phyloP scores from a whole-genome alignment of 805 yeast species.

The Starmerella khaoyaiensis region DNA sequence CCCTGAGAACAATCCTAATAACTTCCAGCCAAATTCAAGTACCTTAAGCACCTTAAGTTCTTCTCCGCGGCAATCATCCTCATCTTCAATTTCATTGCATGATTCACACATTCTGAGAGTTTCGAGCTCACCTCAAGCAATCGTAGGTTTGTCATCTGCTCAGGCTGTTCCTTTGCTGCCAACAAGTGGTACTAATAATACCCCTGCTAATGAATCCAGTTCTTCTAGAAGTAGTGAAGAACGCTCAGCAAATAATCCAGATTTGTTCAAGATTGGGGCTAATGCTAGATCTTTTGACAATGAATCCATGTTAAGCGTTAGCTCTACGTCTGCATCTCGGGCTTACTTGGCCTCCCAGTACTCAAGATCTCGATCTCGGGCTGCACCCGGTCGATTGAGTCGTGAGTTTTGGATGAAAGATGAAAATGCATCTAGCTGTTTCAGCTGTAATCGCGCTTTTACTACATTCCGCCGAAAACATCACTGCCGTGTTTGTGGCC shows the following conservation, averaged over 20 bases:
- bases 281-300: too few species aligned
- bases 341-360: slow-evolving; percentile 22
- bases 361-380: slow-evolving; percentile 16
- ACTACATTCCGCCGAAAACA: slow-evolving; percentile 73
- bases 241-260: too few species aligned
- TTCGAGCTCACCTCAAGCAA: slow-evolving; percentile 3
- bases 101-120: neutral
- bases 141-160: slow-evolving; percentile 15
- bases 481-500: slow-evolving; percentile 93
- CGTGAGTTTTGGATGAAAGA: slow-evolving; percentile 94
- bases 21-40: neutral
- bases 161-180: slow-evolving; percentile 15
- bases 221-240: too few species aligned
- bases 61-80: neutral
- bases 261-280: neutral
- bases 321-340: slow-evolving; percentile 18
- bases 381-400: slow-evolving; percentile 32
- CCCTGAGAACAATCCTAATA: neutral
- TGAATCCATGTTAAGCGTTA: slow-evolving; percentile 20
- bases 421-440: slow-evolving; percentile 78
- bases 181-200: too few species aligned
- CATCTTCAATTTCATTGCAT: neutral
- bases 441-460: slow-evolving; percentile 66
- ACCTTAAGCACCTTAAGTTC: too few species aligned
- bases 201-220: too few species aligned